Evolutionary conservation across 2,329 filamentous ascomycete genomes (phyloP).

Genomic region (Ceratocystis diversiconidia): DNA sequence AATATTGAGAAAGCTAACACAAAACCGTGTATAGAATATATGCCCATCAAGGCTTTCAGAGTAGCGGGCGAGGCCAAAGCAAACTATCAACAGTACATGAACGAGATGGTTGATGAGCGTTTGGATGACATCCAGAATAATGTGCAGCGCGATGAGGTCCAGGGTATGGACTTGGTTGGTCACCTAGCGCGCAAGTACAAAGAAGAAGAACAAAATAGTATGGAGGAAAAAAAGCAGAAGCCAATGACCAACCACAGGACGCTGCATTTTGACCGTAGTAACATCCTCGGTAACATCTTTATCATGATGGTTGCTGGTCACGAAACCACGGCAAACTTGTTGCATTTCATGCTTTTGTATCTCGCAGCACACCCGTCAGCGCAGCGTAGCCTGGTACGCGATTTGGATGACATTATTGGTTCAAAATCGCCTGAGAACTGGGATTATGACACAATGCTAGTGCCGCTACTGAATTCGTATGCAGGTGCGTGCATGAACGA

Average conservation of each 20-base stretch:
- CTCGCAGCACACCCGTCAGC: slow-evolving; percentile 50
- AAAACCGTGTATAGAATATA: slow-evolving; percentile 23
- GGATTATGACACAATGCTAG: slow-evolving; percentile 56
- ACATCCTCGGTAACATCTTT: slow-evolving; percentile 61
- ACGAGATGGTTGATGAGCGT: slow-evolving; percentile 52
- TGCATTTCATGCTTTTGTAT: slow-evolving; percentile 56
- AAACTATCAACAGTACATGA: slow-evolving; percentile 57
- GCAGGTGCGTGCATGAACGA: slow-evolving; percentile 66
- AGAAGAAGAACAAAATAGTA: slow-evolving; percentile 20
- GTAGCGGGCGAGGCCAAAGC: slow-evolving; percentile 39
- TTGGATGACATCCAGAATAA: slow-evolving; percentile 27
- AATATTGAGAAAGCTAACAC: not conserved
- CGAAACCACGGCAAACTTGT: slow-evolving; percentile 62
- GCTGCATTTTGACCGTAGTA: slow-evolving; percentile 39
- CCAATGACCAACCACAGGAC: slow-evolving; percentile 21
- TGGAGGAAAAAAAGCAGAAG: slow-evolving; percentile 15
- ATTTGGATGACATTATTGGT: slow-evolving; percentile 49
- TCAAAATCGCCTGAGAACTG: slow-evolving; percentile 44
- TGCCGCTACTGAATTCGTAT: slow-evolving; percentile 52
- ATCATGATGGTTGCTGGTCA: slow-evolving; percentile 60
- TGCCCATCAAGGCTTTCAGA: slow-evolving; percentile 39
- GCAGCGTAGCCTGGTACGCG: slow-evolving; percentile 53
- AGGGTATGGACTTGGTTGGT: slow-evolving; percentile 40
- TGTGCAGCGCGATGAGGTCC: slow-evolving; percentile 29
- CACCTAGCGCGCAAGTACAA: slow-evolving; percentile 34